These are phyloP conservation scores for Talaromyces trachyspermus DNA, from an alignment of 495 filamentous ascomycete genomes.

Conservation along the genomic window DNA sequence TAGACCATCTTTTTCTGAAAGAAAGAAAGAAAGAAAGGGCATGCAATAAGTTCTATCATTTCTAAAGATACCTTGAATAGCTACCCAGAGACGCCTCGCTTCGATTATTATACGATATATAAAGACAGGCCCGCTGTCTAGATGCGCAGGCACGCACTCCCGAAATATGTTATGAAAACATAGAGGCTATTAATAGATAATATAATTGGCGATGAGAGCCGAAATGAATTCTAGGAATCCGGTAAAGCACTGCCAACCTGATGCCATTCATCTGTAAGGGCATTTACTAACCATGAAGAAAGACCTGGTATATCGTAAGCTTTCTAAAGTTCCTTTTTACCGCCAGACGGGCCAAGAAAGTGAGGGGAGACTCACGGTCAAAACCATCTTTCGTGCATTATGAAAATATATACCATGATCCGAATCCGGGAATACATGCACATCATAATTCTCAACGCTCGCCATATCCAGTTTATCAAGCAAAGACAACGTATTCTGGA, in stretches of 20 bases:
- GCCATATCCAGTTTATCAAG: constrained; percentile 80
- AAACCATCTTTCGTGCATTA: constrained; percentile 86
- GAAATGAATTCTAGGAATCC: constrained; percentile 22
- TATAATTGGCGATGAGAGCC: not conserved
- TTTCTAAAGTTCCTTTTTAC: too few species aligned
- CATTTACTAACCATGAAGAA: constrained; percentile 88
- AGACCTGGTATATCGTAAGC: constrained; percentile 54
- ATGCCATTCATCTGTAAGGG: constrained; percentile 95
- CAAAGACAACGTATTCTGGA: constrained; percentile 83
- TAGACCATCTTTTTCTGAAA: too few species aligned
- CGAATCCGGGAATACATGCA: constrained; percentile 92
- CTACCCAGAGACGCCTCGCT: too few species aligned
- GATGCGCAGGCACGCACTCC: too few species aligned
- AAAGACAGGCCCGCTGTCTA: too few species aligned
- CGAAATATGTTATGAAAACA: too few species aligned
- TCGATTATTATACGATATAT: too few species aligned
- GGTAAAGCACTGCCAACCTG: constrained; percentile 65
- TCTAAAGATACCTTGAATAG: too few species aligned
- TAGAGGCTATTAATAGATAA: not conserved
- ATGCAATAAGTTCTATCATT: too few species aligned
- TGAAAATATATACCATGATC: constrained; percentile 96
- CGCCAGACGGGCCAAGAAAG: too few species aligned
- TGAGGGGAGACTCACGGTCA: constrained; percentile 60
- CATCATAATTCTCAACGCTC: constrained; percentile 87
- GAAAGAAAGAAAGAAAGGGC: too few species aligned